phyloP scores from a whole-genome alignment of 768 basidiomycete genomes.

The Psilocybe subaeruginosa region DNA sequence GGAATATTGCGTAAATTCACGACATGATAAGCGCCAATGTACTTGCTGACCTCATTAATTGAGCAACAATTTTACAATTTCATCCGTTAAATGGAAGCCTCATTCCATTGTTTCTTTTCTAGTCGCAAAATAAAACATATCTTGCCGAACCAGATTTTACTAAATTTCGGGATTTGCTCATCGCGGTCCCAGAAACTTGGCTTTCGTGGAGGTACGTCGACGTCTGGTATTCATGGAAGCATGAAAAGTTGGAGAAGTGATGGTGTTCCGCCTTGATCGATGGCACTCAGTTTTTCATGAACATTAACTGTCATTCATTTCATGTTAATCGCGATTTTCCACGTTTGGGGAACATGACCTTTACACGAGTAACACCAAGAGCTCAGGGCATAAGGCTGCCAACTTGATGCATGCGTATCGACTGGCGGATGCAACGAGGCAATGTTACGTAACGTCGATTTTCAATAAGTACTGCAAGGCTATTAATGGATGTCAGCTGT shows the following conservation, averaged over 20 bases:
- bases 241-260: not conserved
- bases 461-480: slow-evolving; percentile 8
- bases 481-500: slow-evolving; percentile 13
- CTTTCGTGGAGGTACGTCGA: not conserved
- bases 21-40: slow-evolving; percentile 15
- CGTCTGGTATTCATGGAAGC: not conserved
- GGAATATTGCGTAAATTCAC: not conserved
- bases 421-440: slow-evolving; percentile 25
- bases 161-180: slow-evolving; percentile 11
- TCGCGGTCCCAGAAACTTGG: slow-evolving; percentile 5
- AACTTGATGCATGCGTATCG: not conserved
- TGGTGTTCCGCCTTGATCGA: not conserved
- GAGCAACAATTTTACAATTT: not conserved
- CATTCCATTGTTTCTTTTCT: not conserved
- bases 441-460: slow-evolving; percentile 20
- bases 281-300: not conserved
- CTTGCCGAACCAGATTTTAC: not conserved
- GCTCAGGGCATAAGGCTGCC: not conserved
- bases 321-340: not conserved
- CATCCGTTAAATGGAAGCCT: slow-evolving; percentile 4
- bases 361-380: not conserved
- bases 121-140: slow-evolving; percentile 5
- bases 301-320: not conserved
- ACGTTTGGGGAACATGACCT: slow-evolving; percentile 18
- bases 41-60: not conserved